A percentile compares a stretch with the other conserved stretches of the same genome.
phyloP scores from a whole-genome alignment of 169 alveolate species.

The Eimeria maxima region DNA sequence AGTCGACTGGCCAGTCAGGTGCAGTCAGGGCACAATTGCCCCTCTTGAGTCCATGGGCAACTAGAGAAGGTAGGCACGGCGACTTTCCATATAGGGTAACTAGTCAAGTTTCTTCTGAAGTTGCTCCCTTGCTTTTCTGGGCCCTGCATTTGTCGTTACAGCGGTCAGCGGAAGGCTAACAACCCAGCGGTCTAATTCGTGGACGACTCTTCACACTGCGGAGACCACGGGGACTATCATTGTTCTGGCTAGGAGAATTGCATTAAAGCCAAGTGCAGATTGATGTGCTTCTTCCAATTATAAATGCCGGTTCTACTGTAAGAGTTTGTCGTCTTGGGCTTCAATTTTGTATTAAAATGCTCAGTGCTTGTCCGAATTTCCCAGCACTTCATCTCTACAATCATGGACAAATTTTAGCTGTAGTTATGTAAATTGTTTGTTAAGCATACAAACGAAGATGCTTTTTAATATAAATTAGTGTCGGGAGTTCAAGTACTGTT shows the following conservation, averaged over 20 bases:
- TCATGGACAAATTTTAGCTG: no score
- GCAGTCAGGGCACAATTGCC: conserved; percentile 14
- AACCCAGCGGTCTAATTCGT: conserved; percentile 45
- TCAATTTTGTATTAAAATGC: background rate
- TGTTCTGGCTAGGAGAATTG: conserved; percentile 63
- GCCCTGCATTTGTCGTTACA: background rate
- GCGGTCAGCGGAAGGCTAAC: background rate
- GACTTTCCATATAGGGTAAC: background rate
- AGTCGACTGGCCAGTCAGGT: conserved; percentile 72
- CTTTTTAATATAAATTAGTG: no score
- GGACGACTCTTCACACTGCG: conserved; percentile 20
- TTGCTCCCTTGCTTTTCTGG: background rate
- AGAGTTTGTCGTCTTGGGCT: background rate
- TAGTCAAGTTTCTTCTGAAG: background rate
- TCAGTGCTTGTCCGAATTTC: background rate
- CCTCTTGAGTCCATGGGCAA: background rate
- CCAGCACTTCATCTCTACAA: no score
- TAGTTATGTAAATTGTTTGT: no score
- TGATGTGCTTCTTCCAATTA: background rate
- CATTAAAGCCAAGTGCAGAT: background rate
- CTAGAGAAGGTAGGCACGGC: background rate
- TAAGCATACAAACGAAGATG: no score
- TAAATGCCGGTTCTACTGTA: background rate
- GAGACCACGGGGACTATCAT: conserved; percentile 57
- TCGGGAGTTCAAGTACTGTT: no score